Conservation (phyloP, 495 filamentous ascomycete species). For the Penicillium canariense region DNA sequence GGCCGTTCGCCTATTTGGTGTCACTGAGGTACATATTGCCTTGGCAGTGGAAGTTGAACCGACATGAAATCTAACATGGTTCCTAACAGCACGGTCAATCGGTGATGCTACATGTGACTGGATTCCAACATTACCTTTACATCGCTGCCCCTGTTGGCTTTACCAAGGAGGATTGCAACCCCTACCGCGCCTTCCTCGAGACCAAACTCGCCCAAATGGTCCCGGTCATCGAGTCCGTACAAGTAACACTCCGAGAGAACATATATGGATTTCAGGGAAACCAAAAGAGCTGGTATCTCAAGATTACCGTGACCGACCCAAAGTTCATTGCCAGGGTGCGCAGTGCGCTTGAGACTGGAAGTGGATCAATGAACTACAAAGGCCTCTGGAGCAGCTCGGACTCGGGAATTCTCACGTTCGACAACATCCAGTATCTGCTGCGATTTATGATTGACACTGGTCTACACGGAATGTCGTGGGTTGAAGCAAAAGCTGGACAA, state of each 20-base stretch:
- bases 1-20: constrained; percentile 86
- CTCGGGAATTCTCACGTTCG: constrained; percentile 76
- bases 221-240: constrained; percentile 66
- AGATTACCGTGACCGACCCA: constrained; percentile 86
- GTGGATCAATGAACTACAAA: constrained; percentile 72
- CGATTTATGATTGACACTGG: constrained; percentile 97
- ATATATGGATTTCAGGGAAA: constrained; percentile 93
- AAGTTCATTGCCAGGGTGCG: constrained; percentile 74
- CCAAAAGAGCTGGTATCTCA: constrained; percentile 85
- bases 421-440: constrained; percentile 91
- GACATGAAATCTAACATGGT: constrained; percentile 14
- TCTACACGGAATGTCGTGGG: constrained; percentile 95
- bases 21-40: constrained; percentile 69
- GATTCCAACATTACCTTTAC: constrained; percentile 95
- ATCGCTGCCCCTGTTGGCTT: constrained; percentile 85
- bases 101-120: constrained; percentile 89
- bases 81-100: constrained; percentile 71
- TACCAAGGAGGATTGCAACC: constrained; percentile 67
- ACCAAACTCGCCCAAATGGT: constrained; percentile 61
- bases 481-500: constrained; percentile 72
- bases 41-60: neutral
- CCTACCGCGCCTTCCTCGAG: constrained; percentile 76
- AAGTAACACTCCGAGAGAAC: constrained; percentile 79
- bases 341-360: constrained; percentile 64
- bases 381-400: constrained; percentile 77